Evolutionary conservation across 371 early-diverging fungal genomes (phyloP), one percentile per base, ranked within the genome.

Genomic region (Batrachochytrium dendrobatidis): DNA sequence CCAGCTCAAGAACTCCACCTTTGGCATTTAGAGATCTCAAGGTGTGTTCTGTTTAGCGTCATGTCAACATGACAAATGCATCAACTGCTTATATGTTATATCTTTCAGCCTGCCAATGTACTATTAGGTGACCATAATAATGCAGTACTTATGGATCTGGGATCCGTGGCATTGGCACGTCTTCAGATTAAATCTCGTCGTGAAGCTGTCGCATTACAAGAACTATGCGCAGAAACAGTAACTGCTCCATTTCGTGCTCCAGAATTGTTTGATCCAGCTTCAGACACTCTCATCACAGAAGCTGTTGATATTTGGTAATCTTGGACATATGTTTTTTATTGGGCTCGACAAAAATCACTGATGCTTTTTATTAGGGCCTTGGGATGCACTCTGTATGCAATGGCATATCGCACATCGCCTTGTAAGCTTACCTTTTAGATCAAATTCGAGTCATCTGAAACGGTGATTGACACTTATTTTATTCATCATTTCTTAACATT

Each of bases 171-270:
- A 10, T 62, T 64, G 1, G 75, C 75, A 3, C 59, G 70, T 6
- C 63, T 74, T 8, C 45, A 56, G 1, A 58, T 72, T 20, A 56
- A 60, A 12, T 65, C 66, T 1, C 61, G 78, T 26, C 50, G 64
- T 6, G 75, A 75, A 35, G 72, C 72, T 0, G 44, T 75, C n/a
- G 75, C 67, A 15, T 63, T 77, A 25, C 72, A 73, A 51, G 78
- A 77, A 34, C 53, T 65, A 18, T 69, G 70, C 53, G 72, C 74
- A 1, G 75, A 77, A 59, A 77, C 78, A 3, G 75, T 71, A 12
- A 77, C 78, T 0, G 75, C 78, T 18, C 73, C 78, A 10, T 77
- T 63, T 58, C 44, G 78, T 15, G 69, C 78, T 0, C 78, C 78
- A 7, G 78, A 77, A 58, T 61, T 77, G 12, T 75, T 77, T 62